Evolutionary conservation across 306 rosid species (phyloP).

Genomic region (Malus sylvestris): DNA sequence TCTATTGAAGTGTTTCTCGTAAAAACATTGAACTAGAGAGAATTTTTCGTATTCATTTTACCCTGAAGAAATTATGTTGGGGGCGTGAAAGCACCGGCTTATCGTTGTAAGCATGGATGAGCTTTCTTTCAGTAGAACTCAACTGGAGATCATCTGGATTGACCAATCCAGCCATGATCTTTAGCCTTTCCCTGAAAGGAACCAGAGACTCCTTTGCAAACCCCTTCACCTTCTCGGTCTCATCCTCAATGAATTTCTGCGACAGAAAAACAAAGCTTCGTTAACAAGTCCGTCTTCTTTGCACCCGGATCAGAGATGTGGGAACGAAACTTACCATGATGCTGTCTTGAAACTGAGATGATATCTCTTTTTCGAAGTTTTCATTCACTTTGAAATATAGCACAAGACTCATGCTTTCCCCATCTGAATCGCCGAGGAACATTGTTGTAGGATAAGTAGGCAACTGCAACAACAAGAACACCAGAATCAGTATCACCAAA

Average conservation of each 20-base stretch:
- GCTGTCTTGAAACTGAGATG: constrained; percentile 44
- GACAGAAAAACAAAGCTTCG: constrained; percentile 1
- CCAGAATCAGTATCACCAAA: neutral
- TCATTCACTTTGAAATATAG: constrained; percentile 68
- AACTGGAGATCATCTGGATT: constrained; percentile 76
- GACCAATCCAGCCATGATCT: constrained; percentile 68
- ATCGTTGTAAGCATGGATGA: constrained; percentile 68
- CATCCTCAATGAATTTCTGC: constrained; percentile 69
- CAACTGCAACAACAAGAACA: constrained; percentile 37
- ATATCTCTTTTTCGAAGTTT: constrained; percentile 55
- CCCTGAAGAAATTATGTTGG: constrained; percentile 75
- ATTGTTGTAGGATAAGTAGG: constrained; percentile 78
- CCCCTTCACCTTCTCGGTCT: constrained; percentile 70
- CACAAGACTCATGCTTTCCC: constrained; percentile 93
- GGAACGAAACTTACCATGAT: constrained; percentile 43
- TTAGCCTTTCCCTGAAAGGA: constrained; percentile 79
- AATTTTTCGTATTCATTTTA: neutral
- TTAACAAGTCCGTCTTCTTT: neutral
- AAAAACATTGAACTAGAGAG: neutral
- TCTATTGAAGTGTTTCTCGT: neutral
- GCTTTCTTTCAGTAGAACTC: constrained; percentile 66
- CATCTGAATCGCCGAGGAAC: constrained; percentile 67
- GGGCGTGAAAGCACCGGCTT: constrained; percentile 96
- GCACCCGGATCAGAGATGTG: neutral
- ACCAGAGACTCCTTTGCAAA: constrained; percentile 44